Conservation (phyloP, 257 asterid genomes). For the Schizonepeta tenuifolia region DNA sequence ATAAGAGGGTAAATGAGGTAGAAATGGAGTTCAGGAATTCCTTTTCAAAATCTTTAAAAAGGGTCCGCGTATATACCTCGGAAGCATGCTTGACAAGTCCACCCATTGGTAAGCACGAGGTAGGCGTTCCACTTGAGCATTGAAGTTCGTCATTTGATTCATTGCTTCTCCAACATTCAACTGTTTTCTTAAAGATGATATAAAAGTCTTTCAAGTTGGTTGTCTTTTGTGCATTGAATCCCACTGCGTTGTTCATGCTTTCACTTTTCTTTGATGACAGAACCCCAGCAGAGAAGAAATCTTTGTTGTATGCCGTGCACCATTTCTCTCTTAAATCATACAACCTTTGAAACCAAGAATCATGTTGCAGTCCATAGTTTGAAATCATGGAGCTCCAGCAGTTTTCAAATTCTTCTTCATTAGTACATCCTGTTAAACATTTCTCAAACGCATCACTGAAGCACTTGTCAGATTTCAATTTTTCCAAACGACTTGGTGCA, state of each 20-base stretch:
- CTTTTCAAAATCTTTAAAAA: not conserved
- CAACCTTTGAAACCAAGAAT: not conserved
- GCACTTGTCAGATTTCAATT: not conserved
- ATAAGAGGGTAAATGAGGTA: not conserved
- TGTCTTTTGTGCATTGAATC: not conserved
- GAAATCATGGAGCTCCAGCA: not conserved
- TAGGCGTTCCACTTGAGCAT: not conserved
- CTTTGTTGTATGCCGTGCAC: not conserved
- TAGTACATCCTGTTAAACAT: not conserved
- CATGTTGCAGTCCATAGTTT: not conserved
- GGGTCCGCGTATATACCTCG: not conserved
- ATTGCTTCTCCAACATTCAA: not conserved
- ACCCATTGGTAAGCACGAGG: not conserved
- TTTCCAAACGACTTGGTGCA: not conserved
- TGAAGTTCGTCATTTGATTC: not conserved
- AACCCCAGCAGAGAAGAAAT: not conserved
- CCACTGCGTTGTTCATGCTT: not conserved
- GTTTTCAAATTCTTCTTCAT: not conserved
- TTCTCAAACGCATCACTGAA: not conserved
- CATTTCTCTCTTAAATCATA: constrained; percentile 1
- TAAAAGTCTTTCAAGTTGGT: not conserved
- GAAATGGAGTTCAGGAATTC: not conserved
- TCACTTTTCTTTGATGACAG: not conserved
- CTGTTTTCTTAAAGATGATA: not conserved
- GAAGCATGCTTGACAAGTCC: not conserved